These are phyloP conservation scores for Aspergillus fructus DNA, from an alignment of 2,329 filamentous ascomycete genomes.

Conservation along the genomic window DNA sequence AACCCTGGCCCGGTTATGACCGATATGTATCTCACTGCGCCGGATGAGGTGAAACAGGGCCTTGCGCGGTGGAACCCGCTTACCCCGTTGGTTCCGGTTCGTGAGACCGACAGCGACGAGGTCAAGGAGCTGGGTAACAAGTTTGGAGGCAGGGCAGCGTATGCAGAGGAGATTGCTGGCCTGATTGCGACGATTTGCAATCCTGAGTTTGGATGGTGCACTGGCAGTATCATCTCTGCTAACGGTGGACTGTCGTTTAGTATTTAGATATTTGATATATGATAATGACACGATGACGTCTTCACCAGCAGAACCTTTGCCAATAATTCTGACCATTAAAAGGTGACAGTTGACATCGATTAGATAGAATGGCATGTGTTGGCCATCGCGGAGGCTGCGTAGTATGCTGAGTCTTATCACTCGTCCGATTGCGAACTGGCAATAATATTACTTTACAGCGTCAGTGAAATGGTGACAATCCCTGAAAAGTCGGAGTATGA, in stretches of 20 bases:
- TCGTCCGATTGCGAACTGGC: no score
- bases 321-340: no score
- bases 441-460: no score
- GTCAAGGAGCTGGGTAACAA: background rate
- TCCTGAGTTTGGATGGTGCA: background rate
- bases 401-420: no score
- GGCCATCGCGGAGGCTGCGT: no score
- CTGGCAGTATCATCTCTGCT: background rate
- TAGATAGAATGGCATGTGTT: no score
- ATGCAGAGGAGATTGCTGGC: background rate
- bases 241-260: background rate
- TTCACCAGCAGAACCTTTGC: no score
- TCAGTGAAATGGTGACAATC: no score
- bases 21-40: background rate
- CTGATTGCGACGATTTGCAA: background rate
- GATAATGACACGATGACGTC: no score
- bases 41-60: background rate
- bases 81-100: background rate
- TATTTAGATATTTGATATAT: background rate
- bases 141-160: background rate
- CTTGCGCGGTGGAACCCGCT: background rate
- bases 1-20: background rate
- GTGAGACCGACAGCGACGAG: background rate
- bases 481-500: no score
- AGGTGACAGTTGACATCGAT: no score